Base-by-base conservation (phyloP, 2,329 filamentous ascomycete genomes). In the Emmonsia crescens region DNA sequence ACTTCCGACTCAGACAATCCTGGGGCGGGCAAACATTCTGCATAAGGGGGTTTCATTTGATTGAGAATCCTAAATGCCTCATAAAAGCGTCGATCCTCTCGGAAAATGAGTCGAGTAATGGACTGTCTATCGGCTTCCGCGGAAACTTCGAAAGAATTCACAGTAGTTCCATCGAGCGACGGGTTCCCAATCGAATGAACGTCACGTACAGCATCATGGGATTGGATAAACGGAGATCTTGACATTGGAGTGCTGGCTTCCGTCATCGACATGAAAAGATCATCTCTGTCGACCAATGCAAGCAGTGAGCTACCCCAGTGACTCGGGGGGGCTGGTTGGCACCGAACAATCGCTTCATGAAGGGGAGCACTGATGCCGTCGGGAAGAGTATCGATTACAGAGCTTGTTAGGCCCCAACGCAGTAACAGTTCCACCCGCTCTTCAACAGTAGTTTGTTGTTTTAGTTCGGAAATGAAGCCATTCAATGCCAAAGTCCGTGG, bases 31-130 rank as follows among this genome's bases (percentile, higher is more conserved):
- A 87, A 81, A 64, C 93, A 88, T 59, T 89, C 88, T n/a, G 93
- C 85, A 12, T 89, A 79, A 49, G 93, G 86, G 16, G 90, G 82
- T 69, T 88, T 89, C 59, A 88, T 85, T 33, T 94, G 94, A 61
- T 94, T 92, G n/a, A 99, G 80, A 61, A 99, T 80, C 60, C 83
- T 85, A 60, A 87, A 86, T 0, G 91, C 94, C 76, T 99, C 94
- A 64, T 91, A 86, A 61, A 96, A 86, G 42, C 94, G 87, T 63
- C 91, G 85, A 70, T 99, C 94, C 66, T 97, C 91, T 63, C 86
- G 87, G 80, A 97, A 99, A 33, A 99, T 87, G 9, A 94, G 80
- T 59, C 87, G 85, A 36, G 94, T 95, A 8, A 97, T 85, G 10
- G 87, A 83, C 72, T 93, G 86, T 33, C 91, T 85, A 70, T 96